Base-by-base conservation (phyloP, 345 rosid species). In the Salix purpurea region DNA sequence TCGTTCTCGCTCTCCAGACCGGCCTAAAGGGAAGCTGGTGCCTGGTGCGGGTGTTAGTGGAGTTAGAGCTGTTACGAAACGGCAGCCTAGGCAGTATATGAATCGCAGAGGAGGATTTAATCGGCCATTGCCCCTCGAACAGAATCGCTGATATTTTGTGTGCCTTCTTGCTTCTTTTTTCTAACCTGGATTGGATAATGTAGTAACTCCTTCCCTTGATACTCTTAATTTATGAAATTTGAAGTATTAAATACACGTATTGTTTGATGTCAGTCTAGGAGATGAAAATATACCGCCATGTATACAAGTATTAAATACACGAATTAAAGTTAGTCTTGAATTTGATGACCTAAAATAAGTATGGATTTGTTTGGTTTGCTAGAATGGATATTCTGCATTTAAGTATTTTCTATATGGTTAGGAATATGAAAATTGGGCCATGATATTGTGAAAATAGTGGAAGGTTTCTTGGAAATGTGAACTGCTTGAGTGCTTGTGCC, bases 71-170 rank as follows among this genome's bases (percentile, higher is more conserved):
- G 95, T 4, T 46, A 88, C 93, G 30, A 94, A 96, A 83, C 84
- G 97, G 60, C 98, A 89, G 89, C 99, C 98, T 0, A 77, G 93
- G 71, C 93, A 96, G 90, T 96, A 96, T 67, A 94, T 94, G 98
- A 94, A 96, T 76, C 86, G 98, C 28, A 86, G 97, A 66, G 99
- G 98, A 44, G 97, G 97, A 6, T 96, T 96, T 67, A 96, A 94
- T 82, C 88, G 97, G 40, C 97, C 98, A 1, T 82, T 96, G 82
- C 99, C 98, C 0, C 84, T 85, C 0, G 98, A 96, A 87, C 87
- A 85, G 36, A 96, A 91, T 74, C 94, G 93, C 18, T 90, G 87
- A 85, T 44, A 23, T 32, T 54, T 54, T 7, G 11, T 21, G 24
- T 58, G 64, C 13, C 23, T 58, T 2, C 9, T 6, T 52, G 7